Base-by-base conservation (phyloP, 306 rosid genomes). In the Lathyrus tuberosus region DNA sequence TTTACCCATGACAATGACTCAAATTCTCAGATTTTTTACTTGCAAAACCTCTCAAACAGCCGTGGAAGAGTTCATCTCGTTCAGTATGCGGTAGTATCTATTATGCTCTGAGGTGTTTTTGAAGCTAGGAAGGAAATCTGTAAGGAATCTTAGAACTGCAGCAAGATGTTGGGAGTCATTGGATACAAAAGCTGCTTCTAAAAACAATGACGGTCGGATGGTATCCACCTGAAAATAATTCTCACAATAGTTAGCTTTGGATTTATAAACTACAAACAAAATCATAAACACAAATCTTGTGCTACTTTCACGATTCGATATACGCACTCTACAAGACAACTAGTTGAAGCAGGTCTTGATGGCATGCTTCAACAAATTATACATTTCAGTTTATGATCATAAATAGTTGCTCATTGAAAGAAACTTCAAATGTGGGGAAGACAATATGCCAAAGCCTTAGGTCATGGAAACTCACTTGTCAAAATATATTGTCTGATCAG, bases 121-220 rank as follows among this genome's bases (percentile, higher is more conserved):
- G 84, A 91, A 89, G 47, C 84, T 87, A 61, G 99, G 97, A 53
- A 79, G 84, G 43, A 89, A 95, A 78, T 95, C 96, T 31, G 88
- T 62, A 31, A 87, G 83, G 87, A 95, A 95, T 73, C 96, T 88
- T 60, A 91, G 78, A 77, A 91, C 96, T 31, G 99, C 89, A 69
- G 97, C 89, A 51, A 91, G 84, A 81, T 83, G 88, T 78, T 87
- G 92, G 2, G 91, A 70, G 80, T 95, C 86, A 10, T 67, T 86
- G 43, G 92, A 86, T 33, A 80, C 80, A 61, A 81, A 83, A 62
- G 97, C 96, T 4, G 89, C 89, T 80, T 95, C 91, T 13, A 91
- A 95, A 86, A 91, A 95, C 87, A 91, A 70, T n/a, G 96, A 86
- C 35, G 99, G 86, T 53, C 91, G 83, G 65, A 95, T 68, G 30